Percentiles rank a stretch among this genome's conserved stretches.
These are phyloP conservation scores for Scenedesmus sp. DNA, from an alignment of 163 green algal species.

Conservation along the genomic window DNA sequence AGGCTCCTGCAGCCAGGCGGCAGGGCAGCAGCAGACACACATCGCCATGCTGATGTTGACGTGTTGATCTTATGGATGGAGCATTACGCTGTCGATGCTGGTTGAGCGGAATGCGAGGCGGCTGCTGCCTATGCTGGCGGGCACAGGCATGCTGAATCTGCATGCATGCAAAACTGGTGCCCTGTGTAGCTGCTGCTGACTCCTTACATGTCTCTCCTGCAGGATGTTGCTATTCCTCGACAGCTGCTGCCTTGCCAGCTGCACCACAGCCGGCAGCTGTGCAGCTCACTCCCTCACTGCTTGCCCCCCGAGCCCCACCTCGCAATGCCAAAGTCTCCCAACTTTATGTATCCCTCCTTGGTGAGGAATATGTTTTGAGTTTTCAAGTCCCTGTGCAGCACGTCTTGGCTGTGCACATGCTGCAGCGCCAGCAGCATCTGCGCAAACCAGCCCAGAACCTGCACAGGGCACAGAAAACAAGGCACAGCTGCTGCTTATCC, in stretches of 20 bases:
- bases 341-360: conserved; percentile 62
- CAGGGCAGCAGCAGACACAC: not conserved
- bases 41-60: too few species aligned
- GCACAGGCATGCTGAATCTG: not conserved
- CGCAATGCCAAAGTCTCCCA: conserved; percentile 81
- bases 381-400: conserved; percentile 62
- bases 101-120: not conserved
- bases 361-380: conserved; percentile 85
- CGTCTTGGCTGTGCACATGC: conserved; percentile 58
- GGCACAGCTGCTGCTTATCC: not conserved
- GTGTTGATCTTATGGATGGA: too few species aligned
- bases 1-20: not conserved
- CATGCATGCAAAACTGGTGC: too few species aligned
- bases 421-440: conserved; percentile 64
- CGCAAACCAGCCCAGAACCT: conserved; percentile 46
- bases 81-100: too few species aligned
- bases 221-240: too few species aligned
- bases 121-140: not conserved
- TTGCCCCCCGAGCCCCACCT: not conserved
- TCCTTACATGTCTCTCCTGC: too few species aligned
- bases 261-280: not conserved
- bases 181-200: too few species aligned
- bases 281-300: not conserved
- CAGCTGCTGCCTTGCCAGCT: not conserved
- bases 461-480: not conserved